Evolutionary conservation across 768 basidiomycete species (phyloP), one percentile per base, ranked within the genome.

Genomic region (Suillus plorans): DNA sequence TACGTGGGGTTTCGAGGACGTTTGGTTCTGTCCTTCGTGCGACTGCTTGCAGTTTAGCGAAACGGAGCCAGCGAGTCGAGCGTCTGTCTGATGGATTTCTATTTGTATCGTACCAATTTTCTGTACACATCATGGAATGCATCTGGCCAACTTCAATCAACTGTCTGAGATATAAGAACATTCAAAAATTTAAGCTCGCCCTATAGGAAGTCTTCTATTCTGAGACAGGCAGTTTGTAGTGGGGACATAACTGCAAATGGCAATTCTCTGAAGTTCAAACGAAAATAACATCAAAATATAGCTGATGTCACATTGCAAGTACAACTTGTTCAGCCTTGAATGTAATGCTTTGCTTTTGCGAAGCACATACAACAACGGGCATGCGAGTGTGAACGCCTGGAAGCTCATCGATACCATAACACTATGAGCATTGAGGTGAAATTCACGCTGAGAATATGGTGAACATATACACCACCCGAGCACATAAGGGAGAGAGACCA

Each of bases 41-140:
- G 61, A 60, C 70, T 68, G 68, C 66, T 74, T 72, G 66, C 71
- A 68, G 72, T 62, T 39, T 63, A 66, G 60, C 61, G 64, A 52
- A 55, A 67, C 69, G 62, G 61, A 73, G 9, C 76, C 78, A 78
- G 75, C 78, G 79, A 77, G 78, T 72, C 63, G 76, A 70, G 71
- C 68, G 77, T 77, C 69, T 69, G 79, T 80, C 79, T 80, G 79
- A 80, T 77, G 78, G 79, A 79, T 76, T 78, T 69, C 61, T 16
- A 50, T 16, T 25, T 16, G 13, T 22, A 22, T 6, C 0, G 6
- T 31, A 6, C 31, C 5, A 6, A 31, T 31, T 31, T 31, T 31
- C 31, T 31, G 6, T 31, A 31, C 31, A 31, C 31, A 7, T 31
- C n/a, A n/a, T n/a, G n/a, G 31, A 6, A 31, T 31, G 31, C 5